A percentile compares a stretch with the other conserved stretches of the same genome.
Conservation (phyloP, 2,329 filamentous ascomycete genomes). For the Fusarium goolgardi region DNA sequence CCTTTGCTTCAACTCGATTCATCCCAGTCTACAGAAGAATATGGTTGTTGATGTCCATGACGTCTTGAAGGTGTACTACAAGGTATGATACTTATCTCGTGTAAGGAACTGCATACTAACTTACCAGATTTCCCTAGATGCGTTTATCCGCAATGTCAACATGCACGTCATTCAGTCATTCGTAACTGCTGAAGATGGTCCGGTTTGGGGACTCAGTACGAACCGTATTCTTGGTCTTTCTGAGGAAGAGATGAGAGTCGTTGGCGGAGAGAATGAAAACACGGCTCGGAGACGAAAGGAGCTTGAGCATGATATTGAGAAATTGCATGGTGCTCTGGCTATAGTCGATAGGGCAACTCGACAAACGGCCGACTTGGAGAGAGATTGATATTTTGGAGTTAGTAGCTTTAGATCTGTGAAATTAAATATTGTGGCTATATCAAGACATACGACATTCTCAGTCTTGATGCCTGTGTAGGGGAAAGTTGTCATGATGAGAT, state of each 20-base stretch:
- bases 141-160: constrained; percentile 45
- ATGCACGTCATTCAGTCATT: constrained; percentile 28
- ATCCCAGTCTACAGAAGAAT: constrained; percentile 40
- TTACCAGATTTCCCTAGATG: constrained; percentile 44
- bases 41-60: constrained; percentile 53
- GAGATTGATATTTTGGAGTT: not conserved
- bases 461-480: not conserved
- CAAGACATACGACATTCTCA: too few relatives aligned
- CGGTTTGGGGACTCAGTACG: constrained; percentile 26
- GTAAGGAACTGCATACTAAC: not conserved
- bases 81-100: constrained; percentile 39
- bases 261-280: constrained; percentile 35
- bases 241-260: constrained; percentile 18
- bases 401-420: not conserved
- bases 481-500: not conserved
- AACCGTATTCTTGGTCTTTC: constrained; percentile 23
- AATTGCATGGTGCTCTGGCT: constrained; percentile 21
- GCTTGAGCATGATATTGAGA: constrained; percentile 36
- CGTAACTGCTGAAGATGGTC: constrained; percentile 33
- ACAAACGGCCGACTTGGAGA: constrained; percentile 17
- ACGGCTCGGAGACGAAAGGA: constrained; percentile 29
- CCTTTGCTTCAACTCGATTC: constrained; percentile 17
- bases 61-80: constrained; percentile 53
- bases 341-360: constrained; percentile 38
- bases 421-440: too few relatives aligned